Conservation (phyloP, 441 rosid genomes). For the Eugenia klotzschiana region DNA sequence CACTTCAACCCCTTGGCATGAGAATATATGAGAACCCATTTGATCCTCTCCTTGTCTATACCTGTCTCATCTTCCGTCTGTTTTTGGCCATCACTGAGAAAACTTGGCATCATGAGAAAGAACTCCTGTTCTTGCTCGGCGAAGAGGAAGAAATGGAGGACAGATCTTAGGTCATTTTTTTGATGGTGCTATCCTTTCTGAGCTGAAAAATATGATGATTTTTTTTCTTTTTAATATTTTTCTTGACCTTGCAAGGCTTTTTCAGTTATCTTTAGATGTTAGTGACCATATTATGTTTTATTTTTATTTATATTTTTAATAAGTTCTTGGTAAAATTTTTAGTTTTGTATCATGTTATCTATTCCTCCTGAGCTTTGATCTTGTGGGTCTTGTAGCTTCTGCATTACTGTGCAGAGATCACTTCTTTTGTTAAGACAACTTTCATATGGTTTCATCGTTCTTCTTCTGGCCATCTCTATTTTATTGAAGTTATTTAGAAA, state of each 20-base stretch:
- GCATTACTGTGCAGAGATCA: neutral
- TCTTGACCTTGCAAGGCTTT: slow-evolving; percentile 87
- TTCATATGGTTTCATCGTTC: neutral
- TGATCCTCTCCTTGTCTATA: neutral
- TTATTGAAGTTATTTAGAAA: neutral
- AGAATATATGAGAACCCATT: neutral
- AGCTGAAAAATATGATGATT: slow-evolving; percentile 12
- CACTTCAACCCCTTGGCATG: neutral
- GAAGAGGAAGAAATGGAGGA: neutral
- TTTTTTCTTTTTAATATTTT: slow-evolving; percentile 7
- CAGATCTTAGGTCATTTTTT: neutral
- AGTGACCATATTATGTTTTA: neutral
- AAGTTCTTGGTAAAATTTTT: neutral
- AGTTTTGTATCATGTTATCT: neutral
- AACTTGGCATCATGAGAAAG: neutral
- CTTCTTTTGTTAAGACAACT: neutral
- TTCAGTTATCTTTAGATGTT: fast-evolving
- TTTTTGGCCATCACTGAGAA: neutral
- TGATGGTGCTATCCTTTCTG: slow-evolving; percentile 33
- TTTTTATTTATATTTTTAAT: neutral
- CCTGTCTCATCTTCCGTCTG: neutral
- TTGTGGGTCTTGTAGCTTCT: neutral
- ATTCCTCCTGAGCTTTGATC: slow-evolving; percentile 11
- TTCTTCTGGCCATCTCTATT: neutral
- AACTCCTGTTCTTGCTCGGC: neutral